These are phyloP conservation scores for Penicillium parvum DNA, from an alignment of 495 filamentous ascomycete genomes.

Conservation along the genomic window DNA sequence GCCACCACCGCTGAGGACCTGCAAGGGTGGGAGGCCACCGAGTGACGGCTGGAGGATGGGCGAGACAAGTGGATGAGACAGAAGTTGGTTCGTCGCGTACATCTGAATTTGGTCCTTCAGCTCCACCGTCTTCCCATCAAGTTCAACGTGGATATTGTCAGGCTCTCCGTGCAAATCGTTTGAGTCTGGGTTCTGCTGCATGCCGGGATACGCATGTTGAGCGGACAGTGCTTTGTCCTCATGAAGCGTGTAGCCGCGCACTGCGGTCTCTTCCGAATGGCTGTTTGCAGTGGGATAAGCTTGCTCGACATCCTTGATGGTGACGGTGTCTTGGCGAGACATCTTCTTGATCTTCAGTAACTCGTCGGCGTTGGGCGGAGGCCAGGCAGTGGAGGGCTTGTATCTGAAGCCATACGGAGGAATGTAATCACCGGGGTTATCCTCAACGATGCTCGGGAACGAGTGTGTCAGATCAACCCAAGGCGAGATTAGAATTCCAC, in stretches of 20 bases:
- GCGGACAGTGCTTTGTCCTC: conserved; percentile 15
- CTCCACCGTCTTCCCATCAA: conserved; percentile 66
- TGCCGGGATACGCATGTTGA: conserved; percentile 32
- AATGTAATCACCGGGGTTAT: conserved; percentile 78
- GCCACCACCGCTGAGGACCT: conserved; percentile 81
- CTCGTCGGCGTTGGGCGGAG: conserved; percentile 80
- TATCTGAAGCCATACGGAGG: conserved; percentile 82
- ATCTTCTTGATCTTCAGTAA: conserved; percentile 41
- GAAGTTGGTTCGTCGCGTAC: conserved; percentile 83
- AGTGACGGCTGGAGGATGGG: conserved; percentile 80
- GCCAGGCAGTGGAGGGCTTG: conserved; percentile 79
- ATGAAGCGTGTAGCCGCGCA: conserved; percentile 40
- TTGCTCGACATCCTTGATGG: conserved; percentile 19
- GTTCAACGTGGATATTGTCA: conserved; percentile 51
- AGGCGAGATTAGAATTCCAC: conserved; percentile 83
- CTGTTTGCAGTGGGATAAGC: conserved; percentile 13
- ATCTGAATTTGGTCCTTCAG: conserved; percentile 94
- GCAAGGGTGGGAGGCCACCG: conserved; percentile 80
- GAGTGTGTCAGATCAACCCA: conserved; percentile 95
- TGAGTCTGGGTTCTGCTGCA: conserved; percentile 25
- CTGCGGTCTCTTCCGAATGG: conserved; percentile 30
- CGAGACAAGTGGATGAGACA: conserved; percentile 85
- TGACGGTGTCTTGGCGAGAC: conserved; percentile 31
- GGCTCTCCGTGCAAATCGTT: conserved; percentile 30
- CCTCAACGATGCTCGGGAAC: conserved; percentile 77